phyloP scores from a whole-genome alignment of 495 filamentous ascomycete species.

The Neurospora pannonica region DNA sequence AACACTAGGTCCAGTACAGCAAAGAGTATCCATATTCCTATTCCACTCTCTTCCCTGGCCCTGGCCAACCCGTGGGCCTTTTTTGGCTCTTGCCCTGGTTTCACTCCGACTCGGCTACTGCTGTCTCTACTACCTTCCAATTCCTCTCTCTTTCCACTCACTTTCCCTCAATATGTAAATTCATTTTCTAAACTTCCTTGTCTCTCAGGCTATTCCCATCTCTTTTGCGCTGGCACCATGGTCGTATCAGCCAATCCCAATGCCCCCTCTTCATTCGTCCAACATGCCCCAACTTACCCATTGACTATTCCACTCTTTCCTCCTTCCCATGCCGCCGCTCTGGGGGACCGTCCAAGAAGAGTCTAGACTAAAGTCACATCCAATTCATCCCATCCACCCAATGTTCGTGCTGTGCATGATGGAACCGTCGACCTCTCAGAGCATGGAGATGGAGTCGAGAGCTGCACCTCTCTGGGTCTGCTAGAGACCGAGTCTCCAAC shows the following conservation, averaged over 20 bases:
- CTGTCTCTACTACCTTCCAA: neutral
- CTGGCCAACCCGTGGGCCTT: neutral
- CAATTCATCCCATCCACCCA: neutral
- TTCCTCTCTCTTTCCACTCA: neutral
- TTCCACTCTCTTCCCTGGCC: neutral
- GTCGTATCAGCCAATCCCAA: neutral
- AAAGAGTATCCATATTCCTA: neutral
- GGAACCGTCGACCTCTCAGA: neutral
- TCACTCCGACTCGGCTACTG: neutral
- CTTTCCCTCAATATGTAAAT: neutral
- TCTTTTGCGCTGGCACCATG: neutral
- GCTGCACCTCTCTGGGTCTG: neutral
- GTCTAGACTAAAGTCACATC: neutral
- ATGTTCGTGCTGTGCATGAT: neutral
- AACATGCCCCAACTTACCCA: neutral
- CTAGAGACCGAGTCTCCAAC: neutral
- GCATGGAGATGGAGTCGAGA: neutral
- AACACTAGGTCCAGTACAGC: neutral
- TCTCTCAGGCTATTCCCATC: neutral
- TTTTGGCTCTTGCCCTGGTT: neutral
- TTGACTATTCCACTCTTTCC: neutral
- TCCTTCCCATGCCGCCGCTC: neutral
- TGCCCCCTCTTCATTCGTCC: neutral
- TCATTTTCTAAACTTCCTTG: neutral
- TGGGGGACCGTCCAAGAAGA: neutral